Base-by-base conservation (phyloP, 2,329 filamentous ascomycete genomes). In the Diaporthe amygdali region DNA sequence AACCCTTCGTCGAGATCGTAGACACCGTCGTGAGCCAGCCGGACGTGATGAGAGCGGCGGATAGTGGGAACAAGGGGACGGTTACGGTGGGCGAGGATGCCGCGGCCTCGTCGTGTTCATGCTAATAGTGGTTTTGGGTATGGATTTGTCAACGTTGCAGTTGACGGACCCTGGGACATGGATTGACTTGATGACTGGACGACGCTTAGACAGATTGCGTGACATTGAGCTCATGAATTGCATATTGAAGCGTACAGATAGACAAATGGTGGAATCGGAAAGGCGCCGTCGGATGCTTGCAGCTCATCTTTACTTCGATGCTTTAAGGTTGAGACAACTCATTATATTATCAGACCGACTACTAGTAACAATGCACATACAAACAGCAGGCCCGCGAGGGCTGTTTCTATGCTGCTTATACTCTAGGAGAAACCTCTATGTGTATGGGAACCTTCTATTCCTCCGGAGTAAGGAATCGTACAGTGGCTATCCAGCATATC, bases 1-100 rank as follows among this genome's bases (percentile, higher is more conserved):
- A 79, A 76, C 84, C 86, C 22, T 89, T 89, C 76, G 79, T 87
- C 56, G 86, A 87, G 66, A 81, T 87, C 55, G 85, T 89, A 34
- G 84, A 87, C 74, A 79, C 78, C 71, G 85, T 89, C 72, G 82
- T 88, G 32, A 81, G 81, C 69, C 83, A 79, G 49, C 84, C 84
- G 1, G 79, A 83, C 47, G 77, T 88, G 32, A 75, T 88, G 73
- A 78, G 76, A 10, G 79, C 75, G 5, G 73, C 75, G 0, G 73
- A 69, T 20, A 56, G 76, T 9, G 71, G 75, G 51, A 73, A 77
- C 9, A 76, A 75, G 30, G 74, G 77, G 39, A 76, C 76, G 41
- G 76, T 83, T 10, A 77, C 76, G 41, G 74, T 81, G 46, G 76
- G 74, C 27, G 74, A 73, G 52, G 46, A n/a, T 22, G 51, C 6